These are phyloP conservation scores for Xylariaceae sp. DNA, from an alignment of 2,329 filamentous ascomycete genomes.

Conservation along the genomic window DNA sequence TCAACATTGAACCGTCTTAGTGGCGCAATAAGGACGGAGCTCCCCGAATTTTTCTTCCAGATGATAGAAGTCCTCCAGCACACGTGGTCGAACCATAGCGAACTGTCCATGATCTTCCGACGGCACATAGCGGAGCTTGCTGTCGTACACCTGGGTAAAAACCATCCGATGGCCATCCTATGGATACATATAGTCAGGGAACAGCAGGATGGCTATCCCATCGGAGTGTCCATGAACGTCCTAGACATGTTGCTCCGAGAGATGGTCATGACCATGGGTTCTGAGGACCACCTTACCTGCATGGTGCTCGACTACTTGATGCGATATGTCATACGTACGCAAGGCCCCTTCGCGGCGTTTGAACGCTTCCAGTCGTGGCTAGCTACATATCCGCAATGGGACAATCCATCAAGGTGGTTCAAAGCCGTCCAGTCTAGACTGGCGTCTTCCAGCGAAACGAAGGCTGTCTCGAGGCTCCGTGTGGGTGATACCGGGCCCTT, in stretches of 20 bases:
- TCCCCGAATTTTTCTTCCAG: slow-evolving; percentile 23
- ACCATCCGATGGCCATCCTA: slow-evolving; percentile 22
- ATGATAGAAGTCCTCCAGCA: slow-evolving; percentile 23
- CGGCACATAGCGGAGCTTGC: slow-evolving; percentile 23
- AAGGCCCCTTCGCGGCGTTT: slow-evolving; percentile 13
- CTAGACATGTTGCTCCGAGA: slow-evolving; percentile 20
- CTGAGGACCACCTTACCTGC: slow-evolving; percentile 19
- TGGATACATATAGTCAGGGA: slow-evolving; percentile 18
- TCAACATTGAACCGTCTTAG: slow-evolving; percentile 21
- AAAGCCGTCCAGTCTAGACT: slow-evolving; percentile 9
- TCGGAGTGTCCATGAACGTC: slow-evolving; percentile 13
- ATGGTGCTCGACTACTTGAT: slow-evolving; percentile 20
- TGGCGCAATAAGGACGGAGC: slow-evolving; percentile 18
- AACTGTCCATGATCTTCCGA: slow-evolving; percentile 21
- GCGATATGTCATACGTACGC: slow-evolving; percentile 15
- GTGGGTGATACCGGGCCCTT: neutral
- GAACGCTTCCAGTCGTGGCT: slow-evolving; percentile 17
- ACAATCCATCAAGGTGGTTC: slow-evolving; percentile 11
- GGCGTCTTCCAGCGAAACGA: neutral
- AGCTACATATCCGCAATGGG: slow-evolving; percentile 14
- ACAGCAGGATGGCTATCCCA: slow-evolving; percentile 2
- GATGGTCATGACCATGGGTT: slow-evolving; percentile 15
- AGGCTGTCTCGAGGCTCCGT: neutral
- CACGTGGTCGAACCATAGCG: slow-evolving; percentile 20
- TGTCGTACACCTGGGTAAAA: slow-evolving; percentile 17